Percentiles rank a stretch among this genome's conserved stretches.
Conservation (phyloP, 495 filamentous ascomycete species). For the Lasiosphaeris hirsuta region DNA sequence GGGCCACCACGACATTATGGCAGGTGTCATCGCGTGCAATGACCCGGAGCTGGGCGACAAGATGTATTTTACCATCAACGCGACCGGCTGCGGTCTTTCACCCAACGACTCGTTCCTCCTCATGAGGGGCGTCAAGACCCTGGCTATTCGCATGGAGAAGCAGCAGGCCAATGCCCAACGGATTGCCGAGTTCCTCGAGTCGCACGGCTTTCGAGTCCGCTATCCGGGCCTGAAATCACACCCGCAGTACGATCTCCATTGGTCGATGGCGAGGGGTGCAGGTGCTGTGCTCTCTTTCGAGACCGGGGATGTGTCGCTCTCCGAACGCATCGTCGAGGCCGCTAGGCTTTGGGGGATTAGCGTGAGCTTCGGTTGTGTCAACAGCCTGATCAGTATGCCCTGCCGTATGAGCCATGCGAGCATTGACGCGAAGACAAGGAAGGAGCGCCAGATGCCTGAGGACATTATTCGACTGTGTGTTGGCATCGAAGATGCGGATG, state of each 20-base stretch:
- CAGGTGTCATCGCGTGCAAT: conserved; percentile 89
- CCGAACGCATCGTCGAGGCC: conserved; percentile 90
- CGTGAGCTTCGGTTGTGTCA: conserved; percentile 96
- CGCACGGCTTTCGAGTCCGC: conserved; percentile 87
- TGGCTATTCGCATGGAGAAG: conserved; percentile 97
- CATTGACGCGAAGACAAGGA: conserved; percentile 90
- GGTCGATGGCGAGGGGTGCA: conserved; percentile 88
- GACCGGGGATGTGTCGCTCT: conserved; percentile 77
- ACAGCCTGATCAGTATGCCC: conserved; percentile 97
- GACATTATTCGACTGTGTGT: conserved; percentile 94
- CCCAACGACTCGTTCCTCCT: conserved; percentile 96
- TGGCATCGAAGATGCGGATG: conserved; percentile 90
- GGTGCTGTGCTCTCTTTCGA: conserved; percentile 95
- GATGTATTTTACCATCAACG: conserved; percentile 94
- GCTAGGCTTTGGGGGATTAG: conserved; percentile 90
- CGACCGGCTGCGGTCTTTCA: conserved; percentile 86
- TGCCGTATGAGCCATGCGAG: conserved; percentile 99
- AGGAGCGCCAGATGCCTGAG: conserved; percentile 88
- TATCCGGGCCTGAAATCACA: conserved; percentile 92
- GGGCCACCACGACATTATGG: conserved; percentile 98
- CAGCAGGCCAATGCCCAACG: conserved; percentile 88
- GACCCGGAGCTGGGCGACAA: conserved; percentile 75
- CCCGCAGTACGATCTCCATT: conserved; percentile 93
- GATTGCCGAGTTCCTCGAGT: conserved; percentile 90
- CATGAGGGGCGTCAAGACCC: conserved; percentile 89